phyloP scores from a whole-genome alignment of 257 asterid species.

The Solanum bulbocastanum region DNA sequence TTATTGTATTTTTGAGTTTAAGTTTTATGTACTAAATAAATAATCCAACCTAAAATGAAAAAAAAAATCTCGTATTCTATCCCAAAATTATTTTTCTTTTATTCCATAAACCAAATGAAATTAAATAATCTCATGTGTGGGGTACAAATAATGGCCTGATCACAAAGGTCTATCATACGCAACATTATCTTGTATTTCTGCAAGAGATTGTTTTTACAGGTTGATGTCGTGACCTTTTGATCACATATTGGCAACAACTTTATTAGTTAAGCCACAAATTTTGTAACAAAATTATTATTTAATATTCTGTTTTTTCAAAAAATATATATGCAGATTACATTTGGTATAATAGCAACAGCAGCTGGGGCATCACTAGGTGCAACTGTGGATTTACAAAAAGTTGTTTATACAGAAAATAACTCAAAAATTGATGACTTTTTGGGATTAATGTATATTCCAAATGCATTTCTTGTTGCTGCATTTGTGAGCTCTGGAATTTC shows the following conservation, averaged over 20 bases:
- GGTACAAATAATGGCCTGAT: background rate
- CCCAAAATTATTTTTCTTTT: background rate
- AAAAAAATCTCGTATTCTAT: background rate
- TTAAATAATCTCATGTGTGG: background rate
- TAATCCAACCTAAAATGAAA: background rate
- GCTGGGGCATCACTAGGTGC: slow-evolving; percentile 8
- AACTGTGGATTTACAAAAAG: background rate
- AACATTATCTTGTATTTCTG: background rate
- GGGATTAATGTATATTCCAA: background rate
- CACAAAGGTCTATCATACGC: background rate
- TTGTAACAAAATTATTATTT: background rate
- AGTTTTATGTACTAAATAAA: background rate
- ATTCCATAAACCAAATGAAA: background rate
- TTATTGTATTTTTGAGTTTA: background rate
- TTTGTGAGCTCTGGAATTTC: slow-evolving; percentile 1
- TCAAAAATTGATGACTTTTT: background rate
- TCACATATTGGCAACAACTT: background rate
- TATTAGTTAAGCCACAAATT: background rate
- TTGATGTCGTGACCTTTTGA: background rate
- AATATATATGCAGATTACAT: background rate
- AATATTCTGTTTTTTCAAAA: background rate
- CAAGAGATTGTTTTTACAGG: background rate
- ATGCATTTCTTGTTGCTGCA: background rate
- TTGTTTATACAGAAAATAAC: background rate
- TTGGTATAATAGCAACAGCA: background rate